Conservation (phyloP, 371 early-diverging fungal genomes). For the Mortierella sp. region DNA sequence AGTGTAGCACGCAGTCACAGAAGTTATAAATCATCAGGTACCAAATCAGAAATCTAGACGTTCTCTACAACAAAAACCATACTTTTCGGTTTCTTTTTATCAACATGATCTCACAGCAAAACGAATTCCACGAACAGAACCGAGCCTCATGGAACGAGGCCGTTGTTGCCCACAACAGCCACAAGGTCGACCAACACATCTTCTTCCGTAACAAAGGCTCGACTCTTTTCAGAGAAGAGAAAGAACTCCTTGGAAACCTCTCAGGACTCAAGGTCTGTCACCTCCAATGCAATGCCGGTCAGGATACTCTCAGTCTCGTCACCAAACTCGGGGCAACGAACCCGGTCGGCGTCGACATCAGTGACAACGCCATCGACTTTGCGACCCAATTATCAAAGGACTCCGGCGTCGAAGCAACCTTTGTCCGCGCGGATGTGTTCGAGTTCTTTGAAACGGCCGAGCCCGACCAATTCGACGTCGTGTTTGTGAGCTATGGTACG, state of each 20-base stretch:
- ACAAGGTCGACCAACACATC: conserved; percentile 48
- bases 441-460: conserved; percentile 36
- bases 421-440: conserved; percentile 45
- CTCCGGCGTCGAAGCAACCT: conserved; percentile 35
- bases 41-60: too few relatives aligned
- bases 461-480: conserved; percentile 43
- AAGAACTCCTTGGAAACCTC: conserved; percentile 40
- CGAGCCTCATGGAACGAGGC: conserved; percentile 52
- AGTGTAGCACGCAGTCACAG: too few relatives aligned
- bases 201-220: conserved; percentile 49
- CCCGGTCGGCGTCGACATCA: conserved; percentile 52
- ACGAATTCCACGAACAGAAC: conserved; percentile 34
- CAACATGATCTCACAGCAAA: conserved; percentile 6
- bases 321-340: conserved; percentile 36
- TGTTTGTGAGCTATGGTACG: conserved; percentile 49
- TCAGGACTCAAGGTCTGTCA: conserved; percentile 47
- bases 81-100: too few relatives aligned
- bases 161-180: conserved; percentile 45
- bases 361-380: conserved; percentile 45
- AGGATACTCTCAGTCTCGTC: conserved; percentile 50
- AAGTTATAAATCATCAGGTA: too few relatives aligned
- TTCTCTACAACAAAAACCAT: too few relatives aligned
- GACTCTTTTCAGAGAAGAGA: conserved; percentile 46
- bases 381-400: conserved; percentile 39
- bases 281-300: conserved; percentile 52